Evolutionary conservation across 2,329 filamentous ascomycete species (phyloP), one percentile per base, ranked within the genome.

Genomic region (Phaeosphaeriaceae sp.): DNA sequence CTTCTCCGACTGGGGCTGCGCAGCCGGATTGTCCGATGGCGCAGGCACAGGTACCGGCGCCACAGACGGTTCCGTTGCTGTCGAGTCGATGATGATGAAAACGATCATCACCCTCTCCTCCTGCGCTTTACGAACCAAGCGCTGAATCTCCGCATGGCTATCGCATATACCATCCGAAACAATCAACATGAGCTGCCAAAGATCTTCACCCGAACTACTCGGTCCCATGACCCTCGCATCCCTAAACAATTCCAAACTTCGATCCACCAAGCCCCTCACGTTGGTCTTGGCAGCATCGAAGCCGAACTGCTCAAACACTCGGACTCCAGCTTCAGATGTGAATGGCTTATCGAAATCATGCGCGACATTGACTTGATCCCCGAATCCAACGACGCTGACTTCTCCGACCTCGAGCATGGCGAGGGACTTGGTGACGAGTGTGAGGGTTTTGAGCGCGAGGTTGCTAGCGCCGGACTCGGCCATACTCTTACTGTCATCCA

Each of bases 31-130:
- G 3, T 40, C 35, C 3, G 35, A 40, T n/a, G 17, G 15, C 15
- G 35, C 35, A 40, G 35, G 17, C 15, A 17, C 35, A 40, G 35
- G 50, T 11, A 55, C 44, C 48, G 63, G 65, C 1, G 56, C 55
- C n/a, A 55, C 59, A 1, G 55, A 55, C 2, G 58, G 49, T 7
- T 59, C 48, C 3, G 69, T 61, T 3, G 75, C 66, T 0, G 69
- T 74, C 47, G 87, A 84, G 81, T 99, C 95, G 73, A 99, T 93
- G 71, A 99, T 91, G 69, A 99, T 92, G 77, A 99, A 99, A 6
- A 99, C 94, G 63, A 98, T 89, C 92, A 99, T 97, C 74, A 99
- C 96, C 17, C 93, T 86, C 79, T 97, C 92, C 77, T 97, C 94
- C 72, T 93, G 89, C 0, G 95, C 94, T 78, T 94, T 90, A 10